Evolutionary conservation across 805 yeast species (phyloP), one percentile per base, ranked within the genome.

Genomic region (Candida anglica): DNA sequence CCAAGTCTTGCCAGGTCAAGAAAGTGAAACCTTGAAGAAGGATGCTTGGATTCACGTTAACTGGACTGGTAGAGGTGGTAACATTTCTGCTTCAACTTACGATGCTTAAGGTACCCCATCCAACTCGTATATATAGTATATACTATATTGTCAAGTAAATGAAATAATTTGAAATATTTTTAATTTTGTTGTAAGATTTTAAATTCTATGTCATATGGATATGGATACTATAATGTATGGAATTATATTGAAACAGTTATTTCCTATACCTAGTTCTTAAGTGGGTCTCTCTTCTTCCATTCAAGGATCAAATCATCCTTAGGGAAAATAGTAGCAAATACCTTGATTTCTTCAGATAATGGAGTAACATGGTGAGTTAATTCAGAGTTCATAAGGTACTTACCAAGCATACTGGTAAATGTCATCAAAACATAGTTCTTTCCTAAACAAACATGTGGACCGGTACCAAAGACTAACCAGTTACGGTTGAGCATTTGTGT

Each of bases 31-130:
- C 60, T 76, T 85, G 69, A 91, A 93, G 71, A 79, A 69, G 48
- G 93, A 76, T 56, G 70, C 77, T 50, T 80, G 82, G 73, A 83
- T 91, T 67, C 98, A 91, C 74, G 76, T 93, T 60, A 91, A 91
- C 93, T 91, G 98, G 98, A 91, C 98, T 49, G 98, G 98, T 66
- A 81, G 79, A 58, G 98, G 98, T 71, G 98, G 98, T 75, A 81
- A 93, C 70, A 86, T 89, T 50, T 85, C 96, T 52, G 96, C 98
- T 44, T 72, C 95, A 32, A 86, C 95, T 53, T 91, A 91, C 71
- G 81, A 81, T 56, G 98, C 97, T 69, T 91, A 77, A 66, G 30
- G 32, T 4, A 30, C 4, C n/a, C n/a, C n/a, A n/a, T n/a, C n/a
- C n/a, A n/a, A n/a, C n/a, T n/a, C n/a, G n/a, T n/a, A n/a, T n/a